phyloP scores from a whole-genome alignment of 2,329 filamentous ascomycete species.

The Colletotrichum musae region DNA sequence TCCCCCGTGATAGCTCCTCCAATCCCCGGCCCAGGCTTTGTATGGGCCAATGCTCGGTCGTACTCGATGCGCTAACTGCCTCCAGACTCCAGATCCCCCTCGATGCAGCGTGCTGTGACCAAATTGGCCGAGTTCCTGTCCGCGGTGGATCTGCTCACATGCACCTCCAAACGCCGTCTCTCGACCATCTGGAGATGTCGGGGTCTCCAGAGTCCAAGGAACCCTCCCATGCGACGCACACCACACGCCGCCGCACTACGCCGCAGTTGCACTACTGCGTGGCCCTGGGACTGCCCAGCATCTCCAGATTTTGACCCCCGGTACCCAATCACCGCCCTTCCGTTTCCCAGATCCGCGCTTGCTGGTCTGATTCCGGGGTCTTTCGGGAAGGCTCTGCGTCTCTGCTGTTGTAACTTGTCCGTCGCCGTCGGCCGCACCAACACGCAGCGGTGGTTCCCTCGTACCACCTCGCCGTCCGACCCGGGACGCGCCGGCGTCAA shows the following conservation, averaged over 20 bases:
- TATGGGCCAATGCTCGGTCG: conserved; percentile 48
- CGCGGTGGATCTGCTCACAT: conserved; percentile 35
- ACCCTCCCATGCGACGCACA: conserved; percentile 1
- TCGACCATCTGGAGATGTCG: conserved; percentile 23
- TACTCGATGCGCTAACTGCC: conserved; percentile 44
- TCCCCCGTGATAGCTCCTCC: conserved; percentile 34
- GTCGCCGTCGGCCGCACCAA: no score
- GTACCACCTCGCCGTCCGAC: conserved; percentile 26
- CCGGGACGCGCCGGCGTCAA: conserved; percentile 26
- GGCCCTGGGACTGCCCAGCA: neutral
- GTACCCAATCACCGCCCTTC: conserved; percentile 14
- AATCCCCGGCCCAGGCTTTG: conserved; percentile 41
- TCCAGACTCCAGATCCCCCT: conserved; percentile 29
- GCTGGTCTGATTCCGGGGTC: conserved; percentile 32
- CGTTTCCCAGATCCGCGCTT: conserved; percentile 21
- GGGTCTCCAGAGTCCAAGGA: conserved; percentile 28
- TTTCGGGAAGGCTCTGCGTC: conserved; percentile 8
- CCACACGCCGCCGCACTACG: no score
- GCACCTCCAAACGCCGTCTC: conserved; percentile 18
- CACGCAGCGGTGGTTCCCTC: conserved; percentile 2
- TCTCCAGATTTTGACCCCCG: conserved; percentile 30
- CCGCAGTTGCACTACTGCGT: no score
- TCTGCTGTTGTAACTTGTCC: neutral
- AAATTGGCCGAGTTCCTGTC: conserved; percentile 42
- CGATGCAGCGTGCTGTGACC: conserved; percentile 35